A percentile compares a stretch with the other conserved stretches of the same genome.
phyloP scores from a whole-genome alignment of 345 rosid genomes.

The Populus nigra region DNA sequence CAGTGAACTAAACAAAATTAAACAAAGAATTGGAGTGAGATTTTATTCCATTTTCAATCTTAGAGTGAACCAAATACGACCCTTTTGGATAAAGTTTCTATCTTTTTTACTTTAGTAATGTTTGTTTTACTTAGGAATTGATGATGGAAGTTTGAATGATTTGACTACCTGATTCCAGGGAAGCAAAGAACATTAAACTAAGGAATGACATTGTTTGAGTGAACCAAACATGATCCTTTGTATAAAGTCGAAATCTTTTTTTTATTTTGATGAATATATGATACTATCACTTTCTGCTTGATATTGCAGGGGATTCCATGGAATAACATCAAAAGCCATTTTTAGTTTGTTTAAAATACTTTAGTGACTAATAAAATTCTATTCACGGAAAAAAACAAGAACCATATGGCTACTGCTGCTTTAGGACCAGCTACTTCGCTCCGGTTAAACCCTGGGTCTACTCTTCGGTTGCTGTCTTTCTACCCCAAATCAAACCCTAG shows the following conservation, averaged over 20 bases:
- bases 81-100: background rate
- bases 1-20: background rate
- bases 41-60: background rate
- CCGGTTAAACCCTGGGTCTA: slow-evolving; percentile 40
- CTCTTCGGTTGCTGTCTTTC: slow-evolving; percentile 47
- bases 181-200: background rate
- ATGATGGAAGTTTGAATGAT: background rate
- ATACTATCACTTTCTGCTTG: background rate
- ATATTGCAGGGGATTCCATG: background rate
- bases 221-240: background rate
- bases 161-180: background rate
- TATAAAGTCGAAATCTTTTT: background rate
- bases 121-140: background rate
- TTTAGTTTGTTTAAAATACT: background rate
- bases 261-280: background rate
- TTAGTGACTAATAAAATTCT: background rate
- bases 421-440: slow-evolving; percentile 49
- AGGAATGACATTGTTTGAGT: background rate
- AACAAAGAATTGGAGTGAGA: background rate
- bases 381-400: background rate
- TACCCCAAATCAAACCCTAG: slow-evolving; percentile 21
- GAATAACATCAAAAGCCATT: background rate
- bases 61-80: background rate
- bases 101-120: background rate
- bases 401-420: slow-evolving; percentile 35